Evolutionary conservation across 352 stramenopile genomes (phyloP).

Genomic region (Pythium apleroticum): DNA sequence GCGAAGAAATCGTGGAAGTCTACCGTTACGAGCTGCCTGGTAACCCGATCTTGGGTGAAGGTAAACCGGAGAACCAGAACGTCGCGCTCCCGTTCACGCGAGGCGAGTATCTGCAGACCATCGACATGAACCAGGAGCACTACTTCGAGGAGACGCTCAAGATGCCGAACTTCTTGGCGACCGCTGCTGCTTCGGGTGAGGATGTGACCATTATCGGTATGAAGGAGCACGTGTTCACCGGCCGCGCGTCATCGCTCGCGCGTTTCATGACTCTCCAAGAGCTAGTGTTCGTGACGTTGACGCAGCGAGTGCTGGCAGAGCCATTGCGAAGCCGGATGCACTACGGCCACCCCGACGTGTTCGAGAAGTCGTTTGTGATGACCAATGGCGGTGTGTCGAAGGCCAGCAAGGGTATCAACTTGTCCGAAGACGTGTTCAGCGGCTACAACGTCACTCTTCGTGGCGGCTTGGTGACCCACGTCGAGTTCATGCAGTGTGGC

Average conservation of each 20-base stretch:
- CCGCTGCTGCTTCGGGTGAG: conserved; percentile 47
- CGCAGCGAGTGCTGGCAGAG: conserved; percentile 79
- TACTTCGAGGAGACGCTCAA: conserved; percentile 89
- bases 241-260: conserved; percentile 79
- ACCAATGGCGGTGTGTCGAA: conserved; percentile 84
- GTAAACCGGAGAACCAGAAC: conserved; percentile 90
- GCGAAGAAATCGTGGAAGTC: conserved; percentile 82
- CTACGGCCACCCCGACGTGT: conserved; percentile 87
- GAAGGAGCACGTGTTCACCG: conserved; percentile 89
- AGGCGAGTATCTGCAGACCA: conserved; percentile 87
- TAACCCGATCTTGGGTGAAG: conserved; percentile 87
- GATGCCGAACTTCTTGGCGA: conserved; percentile 87
- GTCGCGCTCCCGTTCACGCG: conserved; percentile 84
- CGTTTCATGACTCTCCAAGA: conserved; percentile 89
- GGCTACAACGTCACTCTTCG: conserved; percentile 85
- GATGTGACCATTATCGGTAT: conserved; percentile 87
- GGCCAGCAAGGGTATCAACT: conserved; percentile 85
- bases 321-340: conserved; percentile 82
- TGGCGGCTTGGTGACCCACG: conserved; percentile 75
- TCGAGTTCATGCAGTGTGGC: conserved; percentile 89
- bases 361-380: conserved; percentile 87
- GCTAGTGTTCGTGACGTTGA: conserved; percentile 85
- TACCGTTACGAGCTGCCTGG: conserved; percentile 87
- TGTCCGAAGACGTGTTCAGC: conserved; percentile 90
- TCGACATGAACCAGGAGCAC: conserved; percentile 92